Evolutionary conservation across 768 basidiomycete genomes (phyloP).

Genomic region (Cubamyces sp.): DNA sequence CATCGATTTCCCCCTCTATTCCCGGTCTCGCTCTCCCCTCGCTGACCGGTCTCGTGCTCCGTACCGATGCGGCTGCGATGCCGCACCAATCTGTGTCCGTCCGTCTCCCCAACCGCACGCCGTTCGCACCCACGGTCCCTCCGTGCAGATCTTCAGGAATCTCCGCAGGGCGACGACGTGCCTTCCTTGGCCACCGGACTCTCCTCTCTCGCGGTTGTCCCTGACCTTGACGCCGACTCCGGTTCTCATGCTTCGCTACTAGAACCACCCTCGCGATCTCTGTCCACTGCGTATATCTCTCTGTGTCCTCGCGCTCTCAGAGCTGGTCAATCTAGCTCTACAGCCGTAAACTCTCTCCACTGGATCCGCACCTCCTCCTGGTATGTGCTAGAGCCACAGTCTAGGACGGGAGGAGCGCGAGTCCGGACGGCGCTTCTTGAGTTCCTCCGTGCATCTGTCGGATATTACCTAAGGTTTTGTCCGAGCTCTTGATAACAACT

Average conservation of each 20-base stretch:
- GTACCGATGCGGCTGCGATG: neutral
- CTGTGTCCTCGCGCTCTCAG: neutral
- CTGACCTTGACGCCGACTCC: constrained; percentile 13
- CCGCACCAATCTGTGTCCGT: neutral
- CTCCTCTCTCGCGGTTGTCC: constrained; percentile 11
- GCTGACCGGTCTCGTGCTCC: constrained; percentile 10
- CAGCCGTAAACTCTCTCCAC: too few relatives aligned
- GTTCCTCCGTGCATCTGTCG: constrained; percentile 19
- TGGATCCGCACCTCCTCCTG: neutral
- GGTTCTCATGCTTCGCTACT: constrained; percentile 10
- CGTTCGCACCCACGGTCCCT: constrained; percentile 11
- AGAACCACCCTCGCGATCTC: constrained; percentile 2
- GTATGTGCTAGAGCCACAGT: neutral
- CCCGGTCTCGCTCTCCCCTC: too few relatives aligned
- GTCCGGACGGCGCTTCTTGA: constrained; percentile 1
- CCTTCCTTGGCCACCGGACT: constrained; percentile 14
- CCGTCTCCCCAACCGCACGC: neutral
- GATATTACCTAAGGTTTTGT: constrained; percentile 21
- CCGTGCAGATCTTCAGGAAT: constrained; percentile 20
- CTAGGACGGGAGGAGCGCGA: neutral
- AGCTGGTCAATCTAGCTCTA: neutral
- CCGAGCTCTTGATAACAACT: neutral
- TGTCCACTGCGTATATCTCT: neutral
- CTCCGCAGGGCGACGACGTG: constrained; percentile 8
- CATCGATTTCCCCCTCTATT: too few relatives aligned